These are phyloP conservation scores for Trichosporon sp. DNA, from an alignment of 1,284 basidiomycete genomes.

Conservation along the genomic window DNA sequence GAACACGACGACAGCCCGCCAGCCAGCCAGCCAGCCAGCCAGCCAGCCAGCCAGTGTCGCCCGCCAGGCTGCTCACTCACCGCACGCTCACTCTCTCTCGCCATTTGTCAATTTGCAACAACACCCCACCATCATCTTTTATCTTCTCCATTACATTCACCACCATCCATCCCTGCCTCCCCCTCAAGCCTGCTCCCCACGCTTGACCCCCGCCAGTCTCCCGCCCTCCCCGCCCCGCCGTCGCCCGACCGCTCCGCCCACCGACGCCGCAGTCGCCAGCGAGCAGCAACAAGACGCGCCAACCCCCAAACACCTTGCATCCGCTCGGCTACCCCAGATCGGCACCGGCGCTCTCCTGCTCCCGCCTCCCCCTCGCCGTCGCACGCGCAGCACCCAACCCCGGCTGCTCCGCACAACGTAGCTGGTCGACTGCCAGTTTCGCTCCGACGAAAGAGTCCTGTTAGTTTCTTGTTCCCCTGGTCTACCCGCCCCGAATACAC, in stretches of 20 bases:
- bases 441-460: background rate
- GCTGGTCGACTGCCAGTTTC: background rate
- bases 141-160: conserved; percentile 5
- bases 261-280: background rate
- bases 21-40: no score
- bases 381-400: background rate
- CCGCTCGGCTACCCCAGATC: background rate
- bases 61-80: background rate
- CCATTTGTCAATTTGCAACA: conserved; percentile 8
- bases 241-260: background rate
- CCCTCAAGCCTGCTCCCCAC: background rate
- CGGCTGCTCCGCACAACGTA: background rate
- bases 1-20: conserved; percentile 4
- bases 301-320: background rate
- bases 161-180: conserved; percentile 4
- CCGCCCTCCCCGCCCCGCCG: background rate
- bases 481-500: background rate
- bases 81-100: background rate
- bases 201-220: background rate
- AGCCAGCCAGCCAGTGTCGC: background rate
- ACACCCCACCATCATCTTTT: conserved; percentile 11
- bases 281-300: background rate
- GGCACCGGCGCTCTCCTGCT: background rate
- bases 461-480: background rate
- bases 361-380: background rate